These are phyloP conservation scores for Lipomyces yamanashiensis DNA, from an alignment of 805 yeast genomes.

Conservation along the genomic window DNA sequence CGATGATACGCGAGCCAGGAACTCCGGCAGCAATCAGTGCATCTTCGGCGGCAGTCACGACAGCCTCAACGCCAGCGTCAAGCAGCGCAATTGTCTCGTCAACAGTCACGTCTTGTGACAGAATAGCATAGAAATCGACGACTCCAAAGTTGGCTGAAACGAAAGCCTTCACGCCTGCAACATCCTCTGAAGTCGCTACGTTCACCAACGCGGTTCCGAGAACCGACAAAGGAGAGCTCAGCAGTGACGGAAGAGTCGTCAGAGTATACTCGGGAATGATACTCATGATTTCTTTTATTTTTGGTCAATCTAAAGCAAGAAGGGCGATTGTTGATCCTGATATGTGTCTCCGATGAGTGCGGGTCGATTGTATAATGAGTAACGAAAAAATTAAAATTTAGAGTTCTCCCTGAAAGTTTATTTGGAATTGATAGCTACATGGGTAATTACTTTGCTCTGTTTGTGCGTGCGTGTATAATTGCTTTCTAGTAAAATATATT, in stretches of 20 bases:
- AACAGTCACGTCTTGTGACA: slow-evolving; percentile 43
- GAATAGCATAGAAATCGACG: slow-evolving; percentile 41
- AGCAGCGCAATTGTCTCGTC: slow-evolving; percentile 58
- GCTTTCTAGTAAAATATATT: too few relatives aligned
- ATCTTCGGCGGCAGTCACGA: slow-evolving; percentile 47
- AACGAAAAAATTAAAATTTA: neutral
- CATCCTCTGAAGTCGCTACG: slow-evolving; percentile 19
- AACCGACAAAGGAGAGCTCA: slow-evolving; percentile 19
- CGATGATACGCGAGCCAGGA: slow-evolving; percentile 55
- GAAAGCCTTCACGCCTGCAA: slow-evolving; percentile 13
- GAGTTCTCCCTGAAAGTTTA: neutral
- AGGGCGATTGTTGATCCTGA: neutral
- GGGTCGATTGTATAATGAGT: neutral
- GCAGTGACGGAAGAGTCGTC: slow-evolving; percentile 6
- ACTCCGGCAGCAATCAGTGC: slow-evolving; percentile 54
- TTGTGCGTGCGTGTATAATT: too few relatives aligned
- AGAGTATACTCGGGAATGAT: slow-evolving; percentile 20
- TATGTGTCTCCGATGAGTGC: too few relatives aligned
- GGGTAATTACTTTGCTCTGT: too few relatives aligned
- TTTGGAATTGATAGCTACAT: neutral
- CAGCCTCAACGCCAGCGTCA: slow-evolving; percentile 61
- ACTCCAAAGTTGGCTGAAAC: slow-evolving; percentile 25
- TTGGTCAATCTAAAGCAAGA: neutral
- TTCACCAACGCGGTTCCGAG: slow-evolving; percentile 24
- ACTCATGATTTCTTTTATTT: neutral